These are phyloP conservation scores for Hericium rajendrae DNA, from an alignment of 768 basidiomycete species.

Conservation along the genomic window DNA sequence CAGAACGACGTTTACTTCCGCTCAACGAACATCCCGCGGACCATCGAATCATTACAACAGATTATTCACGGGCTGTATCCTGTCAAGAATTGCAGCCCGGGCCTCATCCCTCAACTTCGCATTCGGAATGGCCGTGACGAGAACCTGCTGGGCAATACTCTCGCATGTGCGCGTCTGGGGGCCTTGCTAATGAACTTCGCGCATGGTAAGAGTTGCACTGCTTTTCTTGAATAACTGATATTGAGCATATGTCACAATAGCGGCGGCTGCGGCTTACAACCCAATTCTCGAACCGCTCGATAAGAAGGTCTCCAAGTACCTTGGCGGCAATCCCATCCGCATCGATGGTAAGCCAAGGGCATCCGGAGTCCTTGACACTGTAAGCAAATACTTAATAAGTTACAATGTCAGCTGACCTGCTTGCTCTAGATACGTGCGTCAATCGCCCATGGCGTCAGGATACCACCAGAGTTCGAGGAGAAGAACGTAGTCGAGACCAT, in stretches of 20 bases:
- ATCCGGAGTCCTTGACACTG: slow-evolving; percentile 69
- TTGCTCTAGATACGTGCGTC: slow-evolving; percentile 51
- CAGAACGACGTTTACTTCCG: slow-evolving; percentile 49
- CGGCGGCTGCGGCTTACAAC: slow-evolving; percentile 58
- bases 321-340: slow-evolving; percentile 58
- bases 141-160: slow-evolving; percentile 59
- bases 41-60: slow-evolving; percentile 66
- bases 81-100: slow-evolving; percentile 32
- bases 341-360: slow-evolving; percentile 70
- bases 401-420: not conserved
- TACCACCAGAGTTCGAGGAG: slow-evolving; percentile 68
- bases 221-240: not conserved
- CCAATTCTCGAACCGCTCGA: slow-evolving; percentile 53
- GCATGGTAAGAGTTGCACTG: slow-evolving; percentile 33
- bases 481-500: slow-evolving; percentile 47
- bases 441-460: slow-evolving; percentile 56
- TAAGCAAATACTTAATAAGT: slow-evolving; percentile 16
- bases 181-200: slow-evolving; percentile 55
- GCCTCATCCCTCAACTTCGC: slow-evolving; percentile 39
- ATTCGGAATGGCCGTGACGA: slow-evolving; percentile 62
- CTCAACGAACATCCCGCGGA: slow-evolving; percentile 72
- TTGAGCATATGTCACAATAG: slow-evolving; percentile 23
- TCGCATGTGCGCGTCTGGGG: slow-evolving; percentile 58
- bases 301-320: slow-evolving; percentile 54
- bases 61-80: slow-evolving; percentile 70